A percentile compares a stretch with the other conserved stretches of the same genome.
Conservation (phyloP, 2,329 filamentous ascomycete species). For the Hymenoscyphus fraxineus region DNA sequence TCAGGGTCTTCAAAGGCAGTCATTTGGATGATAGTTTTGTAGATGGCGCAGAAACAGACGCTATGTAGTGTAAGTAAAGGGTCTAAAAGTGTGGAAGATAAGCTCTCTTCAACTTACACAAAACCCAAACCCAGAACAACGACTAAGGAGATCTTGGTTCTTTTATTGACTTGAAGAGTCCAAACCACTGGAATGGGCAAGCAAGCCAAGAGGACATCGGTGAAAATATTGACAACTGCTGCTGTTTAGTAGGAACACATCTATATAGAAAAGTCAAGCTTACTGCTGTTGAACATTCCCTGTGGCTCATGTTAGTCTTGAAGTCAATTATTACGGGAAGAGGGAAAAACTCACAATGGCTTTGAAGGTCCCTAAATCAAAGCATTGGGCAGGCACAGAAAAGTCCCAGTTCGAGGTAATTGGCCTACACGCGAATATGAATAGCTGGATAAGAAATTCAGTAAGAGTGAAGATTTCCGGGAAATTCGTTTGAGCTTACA, state of each 20-base stretch:
- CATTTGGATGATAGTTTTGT: constrained; percentile 40
- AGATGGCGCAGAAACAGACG: constrained; percentile 41
- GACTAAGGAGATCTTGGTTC: constrained; percentile 39
- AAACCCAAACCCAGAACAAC: constrained; percentile 26
- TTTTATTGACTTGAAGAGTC: constrained; percentile 41
- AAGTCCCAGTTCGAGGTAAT: constrained; percentile 44
- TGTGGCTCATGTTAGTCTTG: neutral
- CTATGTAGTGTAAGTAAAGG: constrained; percentile 24
- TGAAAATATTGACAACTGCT: constrained; percentile 26
- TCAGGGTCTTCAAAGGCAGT: constrained; percentile 36
- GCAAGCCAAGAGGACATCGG: constrained; percentile 36
- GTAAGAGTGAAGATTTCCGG: neutral
- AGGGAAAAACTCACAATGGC: constrained; percentile 34
- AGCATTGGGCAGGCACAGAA: constrained; percentile 41
- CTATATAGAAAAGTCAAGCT: constrained; percentile 11
- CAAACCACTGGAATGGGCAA: constrained; percentile 43
- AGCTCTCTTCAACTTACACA: constrained; percentile 16
- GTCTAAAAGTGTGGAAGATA: neutral
- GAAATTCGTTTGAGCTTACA: constrained; percentile 13
- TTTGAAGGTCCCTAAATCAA: constrained; percentile 39
- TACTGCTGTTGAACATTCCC: constrained; percentile 44
- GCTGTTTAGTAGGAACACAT: neutral
- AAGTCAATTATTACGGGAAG: neutral
- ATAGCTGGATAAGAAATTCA: constrained; percentile 31
- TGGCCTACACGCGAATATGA: constrained; percentile 47